Evolutionary conservation across 176 grass and related monocot genomes (phyloP).

Genomic region (Urochloa ruziziensis): DNA sequence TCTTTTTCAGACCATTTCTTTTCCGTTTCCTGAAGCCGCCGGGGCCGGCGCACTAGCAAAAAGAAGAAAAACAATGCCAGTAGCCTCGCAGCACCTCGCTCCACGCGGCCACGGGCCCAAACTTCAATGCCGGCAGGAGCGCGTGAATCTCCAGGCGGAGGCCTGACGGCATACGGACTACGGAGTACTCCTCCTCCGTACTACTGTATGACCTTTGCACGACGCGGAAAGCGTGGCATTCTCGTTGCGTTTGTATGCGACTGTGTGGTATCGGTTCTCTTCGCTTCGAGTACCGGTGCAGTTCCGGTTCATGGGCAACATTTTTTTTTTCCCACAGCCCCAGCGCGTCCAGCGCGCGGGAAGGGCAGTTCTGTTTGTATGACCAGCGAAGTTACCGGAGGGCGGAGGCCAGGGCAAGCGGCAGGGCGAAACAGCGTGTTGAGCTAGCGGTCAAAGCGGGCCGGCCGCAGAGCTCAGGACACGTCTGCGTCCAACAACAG

Average conservation of each 20-base stretch:
- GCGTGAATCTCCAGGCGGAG: constrained; percentile 28
- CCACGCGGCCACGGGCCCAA: background rate
- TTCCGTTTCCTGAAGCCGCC: background rate
- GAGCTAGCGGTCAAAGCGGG: constrained; percentile 4
- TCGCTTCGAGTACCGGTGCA: too few species aligned
- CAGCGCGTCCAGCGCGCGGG: too few species aligned
- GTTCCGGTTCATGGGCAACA: too few species aligned
- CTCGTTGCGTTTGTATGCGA: too few species aligned
- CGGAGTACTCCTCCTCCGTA: too few species aligned
- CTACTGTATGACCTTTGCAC: constrained; percentile 5
- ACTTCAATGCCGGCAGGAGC: background rate
- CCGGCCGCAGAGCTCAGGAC: background rate
- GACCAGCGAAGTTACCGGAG: too few species aligned
- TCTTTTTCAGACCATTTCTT: background rate
- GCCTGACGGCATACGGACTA: background rate
- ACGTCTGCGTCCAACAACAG: constrained; percentile 21
- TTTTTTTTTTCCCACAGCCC: too few species aligned
- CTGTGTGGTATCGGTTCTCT: too few species aligned
- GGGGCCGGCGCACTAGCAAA: background rate
- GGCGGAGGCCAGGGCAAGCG: too few species aligned
- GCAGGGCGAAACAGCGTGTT: background rate
- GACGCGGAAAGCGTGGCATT: background rate
- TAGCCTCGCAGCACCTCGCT: background rate
- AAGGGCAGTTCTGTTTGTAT: too few species aligned
- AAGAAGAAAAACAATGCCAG: too few species aligned